Conservation (phyloP, 2,329 filamentous ascomycete species). For the Aspergillus sp. region DNA sequence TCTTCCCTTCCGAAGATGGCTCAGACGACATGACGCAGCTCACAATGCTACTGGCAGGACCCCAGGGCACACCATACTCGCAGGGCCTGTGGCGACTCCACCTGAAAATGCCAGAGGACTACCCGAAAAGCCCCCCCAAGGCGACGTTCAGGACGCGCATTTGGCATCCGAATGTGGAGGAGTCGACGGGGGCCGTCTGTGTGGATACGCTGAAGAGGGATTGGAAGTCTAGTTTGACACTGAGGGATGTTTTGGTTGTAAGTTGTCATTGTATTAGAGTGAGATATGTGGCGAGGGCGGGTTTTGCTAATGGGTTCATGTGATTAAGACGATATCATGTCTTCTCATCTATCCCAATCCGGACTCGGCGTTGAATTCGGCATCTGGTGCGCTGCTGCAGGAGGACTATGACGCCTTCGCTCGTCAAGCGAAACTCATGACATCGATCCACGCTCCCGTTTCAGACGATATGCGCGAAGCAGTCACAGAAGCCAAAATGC, state of each 20-base stretch:
- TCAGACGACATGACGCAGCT: slow-evolving; percentile 62
- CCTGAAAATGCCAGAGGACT: slow-evolving; percentile 63
- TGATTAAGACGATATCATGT: slow-evolving; percentile 61
- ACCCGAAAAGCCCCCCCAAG: slow-evolving; percentile 55
- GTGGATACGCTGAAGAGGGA: slow-evolving; percentile 69
- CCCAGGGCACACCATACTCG: slow-evolving; percentile 63
- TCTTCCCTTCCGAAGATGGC: slow-evolving; percentile 54
- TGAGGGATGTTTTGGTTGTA: slow-evolving; percentile 62
- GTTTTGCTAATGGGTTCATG: background rate
- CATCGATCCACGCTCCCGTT: slow-evolving; percentile 63
- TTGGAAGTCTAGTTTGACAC: slow-evolving; percentile 62
- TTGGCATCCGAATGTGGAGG: slow-evolving; percentile 69
- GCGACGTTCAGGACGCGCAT: slow-evolving; percentile 65
- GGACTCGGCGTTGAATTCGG: slow-evolving; percentile 65
- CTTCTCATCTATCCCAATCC: slow-evolving; percentile 68
- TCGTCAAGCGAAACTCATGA: slow-evolving; percentile 64
- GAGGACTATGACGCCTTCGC: slow-evolving; percentile 64
- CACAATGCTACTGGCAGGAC: slow-evolving; percentile 62
- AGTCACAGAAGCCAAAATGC: slow-evolving; percentile 58
- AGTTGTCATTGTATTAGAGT: slow-evolving; percentile 23
- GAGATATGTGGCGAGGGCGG: background rate
- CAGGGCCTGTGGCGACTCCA: slow-evolving; percentile 64
- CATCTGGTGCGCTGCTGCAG: slow-evolving; percentile 62
- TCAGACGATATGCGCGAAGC: slow-evolving; percentile 49
- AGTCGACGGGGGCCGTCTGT: slow-evolving; percentile 64